Percentiles rank a stretch among this genome's conserved stretches.
Conservation (phyloP, 768 basidiomycete genomes). For the Boletellus ananiceps region DNA sequence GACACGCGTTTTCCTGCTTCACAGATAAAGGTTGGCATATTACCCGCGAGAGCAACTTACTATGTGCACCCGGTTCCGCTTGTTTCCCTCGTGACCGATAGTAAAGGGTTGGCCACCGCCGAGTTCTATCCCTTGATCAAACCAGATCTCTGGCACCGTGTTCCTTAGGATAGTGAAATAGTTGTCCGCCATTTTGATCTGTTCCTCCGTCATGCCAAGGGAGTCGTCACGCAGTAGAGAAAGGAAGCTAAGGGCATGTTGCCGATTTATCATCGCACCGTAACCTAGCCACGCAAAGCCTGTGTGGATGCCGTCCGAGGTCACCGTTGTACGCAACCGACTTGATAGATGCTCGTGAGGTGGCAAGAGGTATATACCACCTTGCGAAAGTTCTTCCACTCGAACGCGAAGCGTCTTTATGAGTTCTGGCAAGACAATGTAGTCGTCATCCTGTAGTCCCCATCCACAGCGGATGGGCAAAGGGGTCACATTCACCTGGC, state of each 20-base stretch:
- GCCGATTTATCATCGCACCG: constrained; percentile 49
- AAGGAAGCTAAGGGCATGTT: constrained; percentile 44
- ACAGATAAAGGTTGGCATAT: neutral
- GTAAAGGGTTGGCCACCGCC: constrained; percentile 61
- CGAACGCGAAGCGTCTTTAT: constrained; percentile 47
- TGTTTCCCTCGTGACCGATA: constrained; percentile 50
- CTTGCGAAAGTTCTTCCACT: constrained; percentile 24
- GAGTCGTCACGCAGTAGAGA: constrained; percentile 35
- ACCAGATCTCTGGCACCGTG: constrained; percentile 54
- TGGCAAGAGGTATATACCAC: constrained; percentile 51
- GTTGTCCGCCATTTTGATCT: constrained; percentile 66
- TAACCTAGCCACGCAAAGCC: constrained; percentile 66
- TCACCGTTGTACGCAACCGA: constrained; percentile 41
- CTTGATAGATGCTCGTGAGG: constrained; percentile 58
- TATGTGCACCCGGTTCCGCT: constrained; percentile 55
- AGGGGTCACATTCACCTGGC: neutral
- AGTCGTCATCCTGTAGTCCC: constrained; percentile 59
- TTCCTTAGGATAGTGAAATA: constrained; percentile 61
- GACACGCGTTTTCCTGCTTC: constrained; percentile 41
- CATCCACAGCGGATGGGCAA: constrained; percentile 3
- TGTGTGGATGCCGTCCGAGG: constrained; percentile 40
- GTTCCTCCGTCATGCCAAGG: constrained; percentile 44
- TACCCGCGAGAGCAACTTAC: constrained; percentile 34
- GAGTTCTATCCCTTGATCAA: constrained; percentile 58
- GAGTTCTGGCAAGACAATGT: constrained; percentile 53